These are phyloP conservation scores for Dactylonectria estremocensis DNA, from an alignment of 2,329 filamentous ascomycete genomes.

Conservation along the genomic window DNA sequence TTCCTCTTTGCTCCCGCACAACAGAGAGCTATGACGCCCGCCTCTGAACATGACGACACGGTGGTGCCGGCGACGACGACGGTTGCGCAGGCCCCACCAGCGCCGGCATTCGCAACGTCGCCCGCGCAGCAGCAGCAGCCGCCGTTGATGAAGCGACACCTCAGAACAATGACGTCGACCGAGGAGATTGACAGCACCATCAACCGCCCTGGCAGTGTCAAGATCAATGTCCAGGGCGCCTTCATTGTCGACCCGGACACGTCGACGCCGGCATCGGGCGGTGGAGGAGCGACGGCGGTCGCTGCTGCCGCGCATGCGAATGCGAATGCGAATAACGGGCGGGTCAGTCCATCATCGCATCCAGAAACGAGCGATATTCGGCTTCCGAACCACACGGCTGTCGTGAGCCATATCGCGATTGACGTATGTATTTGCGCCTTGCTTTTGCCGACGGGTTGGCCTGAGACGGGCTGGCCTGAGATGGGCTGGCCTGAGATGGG, in stretches of 20 bases:
- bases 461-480: too few species aligned
- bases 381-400: conserved; percentile 93
- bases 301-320: too few species aligned
- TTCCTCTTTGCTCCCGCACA: conserved; percentile 4
- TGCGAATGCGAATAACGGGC: conserved; percentile 53
- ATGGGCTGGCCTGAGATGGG: too few species aligned
- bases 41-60: conserved; percentile 45
- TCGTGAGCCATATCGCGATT: conserved; percentile 96
- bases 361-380: conserved; percentile 92
- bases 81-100: conserved; percentile 30
- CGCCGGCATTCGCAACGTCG: not conserved
- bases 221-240: conserved; percentile 96
- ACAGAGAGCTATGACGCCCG: conserved; percentile 42
- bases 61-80: conserved; percentile 18
- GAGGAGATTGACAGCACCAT: conserved; percentile 74
- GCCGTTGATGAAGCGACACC: conserved; percentile 39
- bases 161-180: conserved; percentile 61
- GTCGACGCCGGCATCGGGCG: conserved; percentile 62
- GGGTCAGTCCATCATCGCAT: conserved; percentile 64
- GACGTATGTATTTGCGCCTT: conserved; percentile 84
- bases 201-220: conserved; percentile 78
- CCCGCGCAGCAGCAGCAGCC: conserved; percentile 29
- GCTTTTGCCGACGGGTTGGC: conserved; percentile 8
- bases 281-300: conserved; percentile 42
- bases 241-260: conserved; percentile 93